Evolutionary conservation across 179 eudicot genomes (phyloP).

Genomic region (Beta lomatogona): DNA sequence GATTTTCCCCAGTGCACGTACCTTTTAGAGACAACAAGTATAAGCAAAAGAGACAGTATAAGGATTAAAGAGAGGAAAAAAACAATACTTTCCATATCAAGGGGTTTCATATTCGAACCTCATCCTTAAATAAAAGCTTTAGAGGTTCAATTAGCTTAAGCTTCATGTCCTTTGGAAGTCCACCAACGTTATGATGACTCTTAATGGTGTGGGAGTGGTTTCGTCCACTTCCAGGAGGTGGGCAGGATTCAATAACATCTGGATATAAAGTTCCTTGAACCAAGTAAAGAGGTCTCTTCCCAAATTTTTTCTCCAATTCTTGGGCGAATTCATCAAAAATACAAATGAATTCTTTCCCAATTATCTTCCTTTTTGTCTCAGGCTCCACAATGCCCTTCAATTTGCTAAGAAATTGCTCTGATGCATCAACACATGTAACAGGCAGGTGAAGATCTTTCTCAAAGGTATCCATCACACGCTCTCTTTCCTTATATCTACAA

Average conservation of each 20-base stretch:
- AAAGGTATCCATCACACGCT: slow-evolving; percentile 91
- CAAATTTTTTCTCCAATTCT: slow-evolving; percentile 65
- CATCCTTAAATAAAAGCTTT: slow-evolving; percentile 88
- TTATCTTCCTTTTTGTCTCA: slow-evolving; percentile 85
- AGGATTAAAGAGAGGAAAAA: background rate
- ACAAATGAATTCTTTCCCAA: slow-evolving; percentile 84
- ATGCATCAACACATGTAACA: slow-evolving; percentile 83
- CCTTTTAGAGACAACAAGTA: slow-evolving; percentile 41
- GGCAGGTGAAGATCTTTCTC: slow-evolving; percentile 87
- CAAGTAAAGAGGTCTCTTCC: slow-evolving; percentile 69
- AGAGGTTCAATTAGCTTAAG: slow-evolving; percentile 95
- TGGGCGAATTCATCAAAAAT: slow-evolving; percentile 84
- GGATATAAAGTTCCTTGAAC: slow-evolving; percentile 99
- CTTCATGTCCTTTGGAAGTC: slow-evolving; percentile 98
- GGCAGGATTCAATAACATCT: slow-evolving; percentile 96
- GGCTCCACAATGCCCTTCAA: slow-evolving; percentile 91
- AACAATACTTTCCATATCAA: background rate
- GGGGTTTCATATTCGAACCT: slow-evolving; percentile 42
- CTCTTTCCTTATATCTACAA: slow-evolving; percentile 79
- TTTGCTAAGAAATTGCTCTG: slow-evolving; percentile 74
- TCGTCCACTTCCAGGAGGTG: slow-evolving; percentile 96
- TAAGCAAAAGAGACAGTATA: background rate
- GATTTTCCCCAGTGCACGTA: slow-evolving; percentile 82
- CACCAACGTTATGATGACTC: slow-evolving; percentile 98
- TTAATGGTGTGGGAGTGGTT: slow-evolving; percentile 92